Evolutionary conservation across 2,329 filamentous ascomycete species (phyloP), one percentile per base, ranked within the genome.

Genomic region (Neopestalotiopsis sp.): DNA sequence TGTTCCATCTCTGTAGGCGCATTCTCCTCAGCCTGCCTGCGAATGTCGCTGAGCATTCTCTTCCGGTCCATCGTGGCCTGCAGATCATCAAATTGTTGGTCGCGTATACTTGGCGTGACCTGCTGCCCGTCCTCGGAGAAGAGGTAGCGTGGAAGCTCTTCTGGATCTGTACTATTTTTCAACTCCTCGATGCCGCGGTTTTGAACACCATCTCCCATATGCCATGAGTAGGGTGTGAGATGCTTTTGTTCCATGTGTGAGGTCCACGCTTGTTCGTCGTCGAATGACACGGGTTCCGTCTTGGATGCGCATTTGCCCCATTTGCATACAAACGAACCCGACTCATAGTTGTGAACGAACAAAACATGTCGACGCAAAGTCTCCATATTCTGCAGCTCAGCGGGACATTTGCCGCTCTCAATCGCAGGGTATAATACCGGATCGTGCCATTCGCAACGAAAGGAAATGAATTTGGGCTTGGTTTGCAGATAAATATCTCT

Each of bases 311-410:
- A 88, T 24, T 75, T 78, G 5, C 76, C 76, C 84, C 84, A 88
- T 52, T 72, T 75, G 66, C 81, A 84, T 49, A 72, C 69, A 20
- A 73, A 68, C 56, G 70, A 69, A 17, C 71, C 70, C 4, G 67
- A 65, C 24, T 72, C 69, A 30, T 38, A 4, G 38, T 68, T 80
- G 74, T 91, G 89, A 2, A 90, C 81, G 14, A 83, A 72, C 20
- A 78, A 74, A 14, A 91, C 78, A 71, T 91, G 89, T 67, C 79
- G 81, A 30, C 85, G 82, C 56, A 91, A 76, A 10, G 88, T 91
- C 13, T 86, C 86, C 68, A 90, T 77, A 73, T 91, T 91, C 65
- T 90, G 88, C 60, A 91, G 80, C 77, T 90, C 86, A 3, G 89
- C 89, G 38, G 81, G 83, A 74, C 89, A 91, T 34, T 42, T 67